These are phyloP conservation scores for Pseudogymnoascus sp. DNA, from an alignment of 2,329 filamentous ascomycete species.

Conservation along the genomic window DNA sequence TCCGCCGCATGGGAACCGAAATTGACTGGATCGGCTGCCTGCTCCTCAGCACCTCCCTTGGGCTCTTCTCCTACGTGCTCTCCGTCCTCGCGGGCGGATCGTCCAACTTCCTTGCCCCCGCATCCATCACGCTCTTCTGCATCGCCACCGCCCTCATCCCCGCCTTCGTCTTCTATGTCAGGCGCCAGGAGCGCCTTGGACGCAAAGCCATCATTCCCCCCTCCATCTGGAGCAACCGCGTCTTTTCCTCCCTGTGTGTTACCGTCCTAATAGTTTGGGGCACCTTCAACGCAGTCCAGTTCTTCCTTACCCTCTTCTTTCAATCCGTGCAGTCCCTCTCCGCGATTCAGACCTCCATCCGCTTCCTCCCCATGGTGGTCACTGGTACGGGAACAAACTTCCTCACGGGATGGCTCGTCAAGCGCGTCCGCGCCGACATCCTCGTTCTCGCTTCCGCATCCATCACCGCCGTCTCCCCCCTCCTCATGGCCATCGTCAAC, in stretches of 20 bases:
- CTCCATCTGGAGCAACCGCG: constrained; percentile 26
- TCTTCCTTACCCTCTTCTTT: constrained; percentile 23
- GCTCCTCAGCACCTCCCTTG: constrained; percentile 38
- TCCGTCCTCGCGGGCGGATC: constrained; percentile 15
- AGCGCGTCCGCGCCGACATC: constrained; percentile 36
- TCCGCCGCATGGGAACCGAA: constrained; percentile 24
- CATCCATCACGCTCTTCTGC: constrained; percentile 24
- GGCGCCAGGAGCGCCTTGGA: constrained; percentile 20
- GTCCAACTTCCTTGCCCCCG: constrained; percentile 13
- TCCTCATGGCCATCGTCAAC: constrained; percentile 39
- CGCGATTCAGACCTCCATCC: constrained; percentile 25
- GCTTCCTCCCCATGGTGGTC: constrained; percentile 35
- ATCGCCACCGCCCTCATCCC: constrained; percentile 24
- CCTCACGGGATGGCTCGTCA: constrained; percentile 38
- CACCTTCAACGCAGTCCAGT: constrained; percentile 24
- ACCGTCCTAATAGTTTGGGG: constrained; percentile 29
- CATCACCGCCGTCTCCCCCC: constrained; percentile 30
- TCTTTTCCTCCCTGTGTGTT: constrained; percentile 27
- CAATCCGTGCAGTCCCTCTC: constrained; percentile 17
- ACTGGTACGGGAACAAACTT: constrained; percentile 35
- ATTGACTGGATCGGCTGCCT: constrained; percentile 47
- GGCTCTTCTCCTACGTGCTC: constrained; percentile 40
- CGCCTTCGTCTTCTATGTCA: constrained; percentile 22
- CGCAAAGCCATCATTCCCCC: constrained; percentile 29
- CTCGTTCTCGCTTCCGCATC: constrained; percentile 32